Conservation (phyloP, 768 basidiomycete species). For the Cyclocybe aegerita region DNA sequence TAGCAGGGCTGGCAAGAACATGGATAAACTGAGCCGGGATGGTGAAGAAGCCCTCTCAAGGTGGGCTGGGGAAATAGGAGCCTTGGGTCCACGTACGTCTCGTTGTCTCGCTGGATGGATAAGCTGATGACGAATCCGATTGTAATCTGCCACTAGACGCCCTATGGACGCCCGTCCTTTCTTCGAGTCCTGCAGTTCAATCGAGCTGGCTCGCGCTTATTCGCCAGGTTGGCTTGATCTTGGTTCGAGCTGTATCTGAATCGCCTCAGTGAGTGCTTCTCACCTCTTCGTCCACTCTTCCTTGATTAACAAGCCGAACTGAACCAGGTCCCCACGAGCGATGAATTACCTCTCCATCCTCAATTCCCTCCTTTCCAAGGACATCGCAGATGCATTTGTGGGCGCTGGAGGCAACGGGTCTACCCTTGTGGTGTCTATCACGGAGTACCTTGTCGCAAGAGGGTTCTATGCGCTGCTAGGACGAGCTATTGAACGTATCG, state of each 20-base stretch:
- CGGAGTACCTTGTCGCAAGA: conserved; percentile 45
- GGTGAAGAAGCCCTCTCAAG: conserved; percentile 46
- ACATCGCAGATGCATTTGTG: conserved; percentile 20
- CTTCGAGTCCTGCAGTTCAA: no score
- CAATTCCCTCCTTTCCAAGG: conserved; percentile 40
- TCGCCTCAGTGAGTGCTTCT: conserved; percentile 45
- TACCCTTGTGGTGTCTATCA: conserved; percentile 31
- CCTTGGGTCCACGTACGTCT: conserved; percentile 28
- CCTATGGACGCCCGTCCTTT: no score
- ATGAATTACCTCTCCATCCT: conserved; percentile 50
- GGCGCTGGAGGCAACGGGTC: conserved; percentile 26
- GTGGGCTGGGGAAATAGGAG: conserved; percentile 43
- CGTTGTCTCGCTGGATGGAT: neutral
- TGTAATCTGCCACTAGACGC: no score
- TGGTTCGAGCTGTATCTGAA: conserved; percentile 52
- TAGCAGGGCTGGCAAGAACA: no score
- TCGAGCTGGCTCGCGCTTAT: conserved; percentile 65
- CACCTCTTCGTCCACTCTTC: neutral
- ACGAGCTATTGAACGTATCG: conserved; percentile 46
- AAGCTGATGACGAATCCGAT: neutral
- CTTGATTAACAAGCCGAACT: neutral
- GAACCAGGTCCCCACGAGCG: conserved; percentile 45
- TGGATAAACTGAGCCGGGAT: conserved; percentile 19
- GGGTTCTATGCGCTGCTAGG: conserved; percentile 45
- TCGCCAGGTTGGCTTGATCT: conserved; percentile 42